phyloP scores from a whole-genome alignment of 495 filamentous ascomycete species.

The Penicillium nucicola region DNA sequence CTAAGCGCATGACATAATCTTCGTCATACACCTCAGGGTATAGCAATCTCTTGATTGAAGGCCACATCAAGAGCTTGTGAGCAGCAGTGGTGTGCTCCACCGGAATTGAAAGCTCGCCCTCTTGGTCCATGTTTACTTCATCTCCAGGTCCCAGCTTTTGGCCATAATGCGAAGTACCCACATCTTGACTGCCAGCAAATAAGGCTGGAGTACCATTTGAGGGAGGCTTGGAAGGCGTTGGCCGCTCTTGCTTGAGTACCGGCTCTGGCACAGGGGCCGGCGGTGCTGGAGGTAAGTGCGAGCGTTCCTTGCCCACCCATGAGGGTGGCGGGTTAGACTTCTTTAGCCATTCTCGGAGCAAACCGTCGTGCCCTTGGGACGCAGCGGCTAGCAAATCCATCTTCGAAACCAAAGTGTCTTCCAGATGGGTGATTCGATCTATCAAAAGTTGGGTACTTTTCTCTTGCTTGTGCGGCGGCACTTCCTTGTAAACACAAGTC shows the following conservation, averaged over 20 bases:
- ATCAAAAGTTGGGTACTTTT: slow-evolving; percentile 38
- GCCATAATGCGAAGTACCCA: neutral
- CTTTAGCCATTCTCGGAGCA: too few species aligned
- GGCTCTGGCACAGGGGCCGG: too few species aligned
- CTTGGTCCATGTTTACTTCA: slow-evolving; percentile 21
- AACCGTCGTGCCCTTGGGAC: too few species aligned
- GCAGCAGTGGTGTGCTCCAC: slow-evolving; percentile 79
- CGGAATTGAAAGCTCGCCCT: slow-evolving; percentile 63
- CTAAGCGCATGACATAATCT: slow-evolving; percentile 70
- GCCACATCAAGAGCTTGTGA: slow-evolving; percentile 71
- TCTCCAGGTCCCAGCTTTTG: slow-evolving; percentile 1
- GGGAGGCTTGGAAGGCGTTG: neutral
- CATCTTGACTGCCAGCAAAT: neutral
- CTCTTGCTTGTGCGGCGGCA: slow-evolving; percentile 57
- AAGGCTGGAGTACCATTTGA: neutral
- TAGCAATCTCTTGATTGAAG: slow-evolving; percentile 57
- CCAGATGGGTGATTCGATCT: slow-evolving; percentile 25
- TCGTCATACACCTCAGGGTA: slow-evolving; percentile 43
- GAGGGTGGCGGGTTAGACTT: too few species aligned
- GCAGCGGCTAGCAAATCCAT: too few species aligned
- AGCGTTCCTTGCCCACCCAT: too few species aligned
- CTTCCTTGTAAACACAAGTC: slow-evolving; percentile 56
- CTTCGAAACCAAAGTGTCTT: neutral
- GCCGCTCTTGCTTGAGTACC: slow-evolving; percentile 9
- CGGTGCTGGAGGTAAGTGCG: too few species aligned